A percentile compares a stretch with the other conserved stretches of the same genome.
Evolutionary conservation across 805 yeast genomes (phyloP).

Genomic region (Candida qinlingensis): DNA sequence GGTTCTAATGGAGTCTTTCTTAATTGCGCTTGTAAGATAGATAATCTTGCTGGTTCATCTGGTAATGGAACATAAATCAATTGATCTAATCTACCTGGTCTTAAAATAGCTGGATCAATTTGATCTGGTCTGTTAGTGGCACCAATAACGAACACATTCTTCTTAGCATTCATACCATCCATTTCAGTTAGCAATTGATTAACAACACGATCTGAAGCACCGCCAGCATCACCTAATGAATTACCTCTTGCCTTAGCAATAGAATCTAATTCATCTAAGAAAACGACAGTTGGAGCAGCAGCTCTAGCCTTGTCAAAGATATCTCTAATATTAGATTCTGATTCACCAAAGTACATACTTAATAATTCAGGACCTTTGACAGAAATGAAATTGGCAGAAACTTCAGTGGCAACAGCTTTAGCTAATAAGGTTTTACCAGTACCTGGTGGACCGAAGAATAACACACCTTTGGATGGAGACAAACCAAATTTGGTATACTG

Average conservation of each 20-base stretch:
- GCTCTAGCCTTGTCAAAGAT: conserved; percentile 98
- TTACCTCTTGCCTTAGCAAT: conserved; percentile 97
- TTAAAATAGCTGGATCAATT: conserved; percentile 95
- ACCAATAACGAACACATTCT: conserved; percentile 97
- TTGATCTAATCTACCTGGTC: conserved; percentile 99
- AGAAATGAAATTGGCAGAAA: conserved; percentile 94
- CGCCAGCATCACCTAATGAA: conserved; percentile 88
- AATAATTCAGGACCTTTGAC: conserved; percentile 96
- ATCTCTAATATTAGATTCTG: conserved; percentile 95
- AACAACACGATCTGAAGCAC: conserved; percentile 94
- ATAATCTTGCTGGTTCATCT: conserved; percentile 88
- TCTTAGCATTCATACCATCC: conserved; percentile 99
- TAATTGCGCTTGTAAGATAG: conserved; percentile 91
- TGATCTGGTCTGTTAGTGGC: conserved; percentile 99
- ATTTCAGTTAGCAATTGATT: conserved; percentile 94
- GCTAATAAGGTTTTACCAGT: conserved; percentile 98
- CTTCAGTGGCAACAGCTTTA: conserved; percentile 99
- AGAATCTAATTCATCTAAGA: conserved; percentile 96
- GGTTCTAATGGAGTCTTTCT: conserved; percentile 99
- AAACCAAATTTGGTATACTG: conserved; percentile 97
- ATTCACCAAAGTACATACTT: conserved; percentile 99
- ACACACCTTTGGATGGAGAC: conserved; percentile 96
- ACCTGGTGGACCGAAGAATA: conserved; percentile 99
- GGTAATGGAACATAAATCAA: conserved; percentile 98
- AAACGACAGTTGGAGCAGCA: conserved; percentile 98